These are phyloP conservation scores for Trichodelitschia bisporula DNA, from an alignment of 495 filamentous ascomycete species.

Conservation along the genomic window DNA sequence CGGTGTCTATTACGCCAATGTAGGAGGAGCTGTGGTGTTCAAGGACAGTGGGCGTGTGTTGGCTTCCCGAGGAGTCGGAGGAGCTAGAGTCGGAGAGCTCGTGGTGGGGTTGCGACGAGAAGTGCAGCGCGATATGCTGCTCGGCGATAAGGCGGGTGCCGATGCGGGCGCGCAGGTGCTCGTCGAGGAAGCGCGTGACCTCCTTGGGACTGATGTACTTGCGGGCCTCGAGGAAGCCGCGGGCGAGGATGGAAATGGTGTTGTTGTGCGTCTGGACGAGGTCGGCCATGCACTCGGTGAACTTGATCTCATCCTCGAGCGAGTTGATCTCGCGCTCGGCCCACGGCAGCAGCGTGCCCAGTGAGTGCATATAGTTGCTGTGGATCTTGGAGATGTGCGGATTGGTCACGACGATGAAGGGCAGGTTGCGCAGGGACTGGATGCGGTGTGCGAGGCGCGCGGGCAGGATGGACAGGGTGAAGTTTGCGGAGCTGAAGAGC, in stretches of 20 bases:
- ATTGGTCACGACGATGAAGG: constrained; percentile 93
- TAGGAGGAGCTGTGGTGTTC: constrained; percentile 18
- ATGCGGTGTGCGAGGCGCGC: constrained; percentile 88
- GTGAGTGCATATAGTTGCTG: constrained; percentile 77
- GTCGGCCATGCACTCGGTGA: constrained; percentile 78
- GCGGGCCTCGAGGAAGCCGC: constrained; percentile 76
- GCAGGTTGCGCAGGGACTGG: constrained; percentile 72
- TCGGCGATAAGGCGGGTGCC: constrained; percentile 87
- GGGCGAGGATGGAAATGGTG: constrained; percentile 77
- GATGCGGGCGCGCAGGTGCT: constrained; percentile 80
- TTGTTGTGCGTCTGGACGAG: constrained; percentile 82
- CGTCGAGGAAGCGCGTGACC: constrained; percentile 77
- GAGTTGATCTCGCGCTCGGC: constrained; percentile 51
- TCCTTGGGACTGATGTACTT: constrained; percentile 60
- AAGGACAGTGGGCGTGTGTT: too few relatives aligned
- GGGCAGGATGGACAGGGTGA: constrained; percentile 77
- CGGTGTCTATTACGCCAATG: constrained; percentile 94
- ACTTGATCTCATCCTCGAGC: constrained; percentile 68
- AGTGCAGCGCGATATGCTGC: constrained; percentile 86
- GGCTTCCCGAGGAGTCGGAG: background rate
- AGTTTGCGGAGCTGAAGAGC: constrained; percentile 74
- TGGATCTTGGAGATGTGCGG: constrained; percentile 81
- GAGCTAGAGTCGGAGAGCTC: constrained; percentile 12
- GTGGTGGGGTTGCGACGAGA: constrained; percentile 47
- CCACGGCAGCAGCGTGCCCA: constrained; percentile 71